phyloP scores from a whole-genome alignment of 805 yeast genomes.

The Saccharomycopsis lassenensis region DNA sequence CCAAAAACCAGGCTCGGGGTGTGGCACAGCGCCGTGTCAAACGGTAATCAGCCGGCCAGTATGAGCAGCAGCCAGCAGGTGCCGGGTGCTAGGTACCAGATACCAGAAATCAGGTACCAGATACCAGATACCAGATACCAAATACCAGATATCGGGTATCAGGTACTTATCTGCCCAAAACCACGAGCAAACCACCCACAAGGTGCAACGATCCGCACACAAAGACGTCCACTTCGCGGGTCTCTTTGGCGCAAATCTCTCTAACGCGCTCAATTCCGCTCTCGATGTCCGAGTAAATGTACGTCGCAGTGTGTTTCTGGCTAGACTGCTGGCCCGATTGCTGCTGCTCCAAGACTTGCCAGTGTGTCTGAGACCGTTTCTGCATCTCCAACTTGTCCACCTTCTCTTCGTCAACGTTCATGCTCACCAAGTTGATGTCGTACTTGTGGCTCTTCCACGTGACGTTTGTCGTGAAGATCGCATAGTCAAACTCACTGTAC shows the following conservation, averaged over 20 bases:
- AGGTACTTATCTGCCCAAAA: slow-evolving; percentile 41
- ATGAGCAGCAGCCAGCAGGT: too few relatives aligned
- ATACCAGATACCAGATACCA: too few relatives aligned
- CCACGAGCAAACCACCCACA: slow-evolving; percentile 89
- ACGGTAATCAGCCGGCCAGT: too few relatives aligned
- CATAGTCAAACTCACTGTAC: slow-evolving; percentile 53
- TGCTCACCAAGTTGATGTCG: slow-evolving; percentile 71
- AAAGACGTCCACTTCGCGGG: slow-evolving; percentile 50
- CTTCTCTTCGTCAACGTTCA: slow-evolving; percentile 69
- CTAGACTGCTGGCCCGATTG: slow-evolving; percentile 54
- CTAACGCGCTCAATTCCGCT: slow-evolving; percentile 49
- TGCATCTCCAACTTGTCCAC: slow-evolving; percentile 80
- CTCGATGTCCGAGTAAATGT: slow-evolving; percentile 67
- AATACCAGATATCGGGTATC: too few relatives aligned
- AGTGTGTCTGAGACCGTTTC: slow-evolving; percentile 55
- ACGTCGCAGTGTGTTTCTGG: slow-evolving; percentile 29
- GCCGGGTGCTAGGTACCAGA: too few relatives aligned
- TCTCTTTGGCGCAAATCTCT: slow-evolving; percentile 24
- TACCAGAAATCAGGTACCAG: too few relatives aligned
- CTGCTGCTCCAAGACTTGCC: slow-evolving; percentile 44
- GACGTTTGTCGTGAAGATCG: slow-evolving; percentile 79
- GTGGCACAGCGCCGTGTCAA: too few relatives aligned
- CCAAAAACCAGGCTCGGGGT: too few relatives aligned
- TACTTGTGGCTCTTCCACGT: slow-evolving; percentile 82
- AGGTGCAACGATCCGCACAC: slow-evolving; percentile 91